Evolutionary conservation across 139 green algal species (phyloP).

Genomic region (Spirogloea muscicola): DNA sequence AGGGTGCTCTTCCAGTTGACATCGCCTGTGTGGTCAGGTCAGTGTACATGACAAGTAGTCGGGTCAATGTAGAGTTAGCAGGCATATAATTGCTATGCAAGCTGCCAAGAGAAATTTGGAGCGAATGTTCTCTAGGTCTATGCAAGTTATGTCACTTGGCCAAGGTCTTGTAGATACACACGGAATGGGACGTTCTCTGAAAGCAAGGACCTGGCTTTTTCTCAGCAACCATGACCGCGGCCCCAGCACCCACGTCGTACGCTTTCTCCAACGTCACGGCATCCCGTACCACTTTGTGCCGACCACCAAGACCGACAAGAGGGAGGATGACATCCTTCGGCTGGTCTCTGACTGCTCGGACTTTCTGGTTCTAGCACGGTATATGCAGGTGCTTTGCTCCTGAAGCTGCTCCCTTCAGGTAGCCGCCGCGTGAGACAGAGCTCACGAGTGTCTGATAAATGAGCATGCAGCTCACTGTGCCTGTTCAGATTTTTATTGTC

Average conservation of each 20-base stretch:
- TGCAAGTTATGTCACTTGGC: no score
- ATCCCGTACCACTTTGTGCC: constrained; percentile 37
- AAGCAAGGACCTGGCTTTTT: no score
- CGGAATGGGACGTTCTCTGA: no score
- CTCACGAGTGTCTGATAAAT: no score
- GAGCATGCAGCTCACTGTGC: no score
- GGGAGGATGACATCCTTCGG: constrained; percentile 20
- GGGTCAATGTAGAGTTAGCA: no score
- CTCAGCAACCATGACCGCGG: constrained; percentile 31
- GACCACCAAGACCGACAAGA: constrained; percentile 36
- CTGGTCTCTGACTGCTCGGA: constrained; percentile 25
- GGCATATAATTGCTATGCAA: no score
- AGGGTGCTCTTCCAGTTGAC: constrained; percentile 22
- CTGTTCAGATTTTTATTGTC: not conserved
- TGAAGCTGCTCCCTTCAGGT: not conserved
- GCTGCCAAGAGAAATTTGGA: no score
- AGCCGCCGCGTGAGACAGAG: not conserved
- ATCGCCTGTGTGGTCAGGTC: constrained; percentile 33
- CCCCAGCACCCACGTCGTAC: constrained; percentile 21
- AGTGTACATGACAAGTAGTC: no score
- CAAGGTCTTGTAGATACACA: no score
- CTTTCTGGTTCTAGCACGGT: constrained; percentile 44
- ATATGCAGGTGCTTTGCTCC: constrained; percentile 44
- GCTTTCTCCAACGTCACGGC: constrained; percentile 32
- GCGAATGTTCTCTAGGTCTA: no score